Conservation (phyloP, 2,329 filamentous ascomycete genomes). For the Arthrobotrys sinensis region DNA sequence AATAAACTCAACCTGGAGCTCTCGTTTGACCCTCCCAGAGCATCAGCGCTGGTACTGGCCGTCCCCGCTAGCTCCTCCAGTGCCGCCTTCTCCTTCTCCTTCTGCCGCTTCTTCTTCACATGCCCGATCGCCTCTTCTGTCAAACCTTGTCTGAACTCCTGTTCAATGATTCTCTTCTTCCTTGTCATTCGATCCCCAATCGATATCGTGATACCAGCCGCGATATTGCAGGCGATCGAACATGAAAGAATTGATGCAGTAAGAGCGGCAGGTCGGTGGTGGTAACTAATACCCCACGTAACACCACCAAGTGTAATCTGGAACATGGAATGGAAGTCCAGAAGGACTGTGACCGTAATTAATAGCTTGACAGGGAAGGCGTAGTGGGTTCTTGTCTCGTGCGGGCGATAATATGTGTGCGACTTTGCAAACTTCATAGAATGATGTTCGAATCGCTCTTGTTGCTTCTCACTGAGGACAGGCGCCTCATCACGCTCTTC, state of each 20-base stretch:
- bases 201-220: conserved; percentile 81
- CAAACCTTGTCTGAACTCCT: conserved; percentile 82
- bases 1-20: conserved; percentile 51
- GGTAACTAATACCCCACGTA: conserved; percentile 84
- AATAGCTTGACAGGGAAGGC: conserved; percentile 83
- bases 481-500: conserved; percentile 70
- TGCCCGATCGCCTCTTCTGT: conserved; percentile 75
- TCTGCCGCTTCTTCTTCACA: conserved; percentile 70
- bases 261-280: conserved; percentile 77
- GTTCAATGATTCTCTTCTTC: conserved; percentile 87
- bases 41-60: conserved; percentile 34
- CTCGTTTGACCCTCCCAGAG: conserved; percentile 37
- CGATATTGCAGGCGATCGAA: conserved; percentile 83
- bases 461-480: conserved; percentile 77
- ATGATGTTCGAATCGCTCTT: conserved; percentile 80
- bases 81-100: conserved; percentile 68
- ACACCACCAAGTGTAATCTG: conserved; percentile 84
- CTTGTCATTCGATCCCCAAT: conserved; percentile 82
- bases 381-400: conserved; percentile 85
- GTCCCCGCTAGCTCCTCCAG: conserved; percentile 30
- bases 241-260: conserved; percentile 86
- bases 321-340: conserved; percentile 84
- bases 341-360: conserved; percentile 81
- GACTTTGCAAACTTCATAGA: conserved; percentile 84
- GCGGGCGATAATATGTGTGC: conserved; percentile 90